These are phyloP conservation scores for Vitis vinifera DNA, from an alignment of 164 flowering plant genomes.

Conservation along the genomic window ASM3070453v1 NC_081807.1:6774501-6775000, in stretches of 20 bases:
- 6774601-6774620: constrained; percentile 29
- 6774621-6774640: constrained; percentile 17
- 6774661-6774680: too few relatives aligned
- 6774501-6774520: too few relatives aligned
- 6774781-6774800: background rate
- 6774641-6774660: too few relatives aligned
- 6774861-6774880: constrained; percentile 29
- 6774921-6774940: constrained; percentile 42
- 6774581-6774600: constrained; percentile 24
- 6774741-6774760: too few relatives aligned
- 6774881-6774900: constrained; percentile 29
- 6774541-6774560: too few relatives aligned
- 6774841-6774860: constrained; percentile 19
- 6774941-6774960: constrained; percentile 44
- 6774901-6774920: constrained; percentile 34
- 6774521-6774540: too few relatives aligned
- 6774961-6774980: constrained; percentile 21
- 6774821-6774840: background rate
- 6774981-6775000: constrained; percentile 15
- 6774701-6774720: background rate
- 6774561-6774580: background rate
- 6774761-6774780: too few relatives aligned
- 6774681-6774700: too few relatives aligned
- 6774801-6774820: constrained; percentile 9
- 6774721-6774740: background rate